These are phyloP conservation scores for Suillus spraguei DNA, from an alignment of 768 basidiomycete species.

Conservation along the genomic window DNA sequence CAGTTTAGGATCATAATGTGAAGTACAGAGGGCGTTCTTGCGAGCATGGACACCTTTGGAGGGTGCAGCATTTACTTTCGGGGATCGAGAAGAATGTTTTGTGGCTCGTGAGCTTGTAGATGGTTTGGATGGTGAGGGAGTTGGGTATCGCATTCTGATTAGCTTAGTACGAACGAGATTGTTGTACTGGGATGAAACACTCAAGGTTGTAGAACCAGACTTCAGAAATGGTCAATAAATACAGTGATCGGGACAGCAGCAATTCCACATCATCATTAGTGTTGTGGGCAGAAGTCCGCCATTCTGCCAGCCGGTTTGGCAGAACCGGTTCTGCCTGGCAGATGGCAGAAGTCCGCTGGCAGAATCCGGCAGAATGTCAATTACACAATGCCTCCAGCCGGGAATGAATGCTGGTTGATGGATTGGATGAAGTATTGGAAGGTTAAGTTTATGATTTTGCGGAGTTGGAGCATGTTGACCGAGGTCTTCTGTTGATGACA, in stretches of 20 bases:
- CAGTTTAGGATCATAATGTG: neutral
- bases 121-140: slow-evolving; percentile 12
- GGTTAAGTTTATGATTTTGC: no score
- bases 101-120: slow-evolving; percentile 10
- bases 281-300: neutral
- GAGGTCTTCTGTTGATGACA: no score
- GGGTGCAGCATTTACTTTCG: neutral
- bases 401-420: no score
- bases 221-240: neutral
- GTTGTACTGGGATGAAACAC: neutral
- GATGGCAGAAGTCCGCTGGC: no score
- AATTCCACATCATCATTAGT: neutral
- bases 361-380: no score
- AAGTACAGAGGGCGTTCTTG: slow-evolving; percentile 10
- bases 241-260: neutral
- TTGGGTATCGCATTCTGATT: slow-evolving; percentile 7
- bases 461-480: no score
- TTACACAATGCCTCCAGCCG: no score
- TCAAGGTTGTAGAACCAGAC: neutral
- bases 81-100: slow-evolving; percentile 21
- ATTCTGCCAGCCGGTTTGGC: no score
- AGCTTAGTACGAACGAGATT: neutral
- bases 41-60: slow-evolving; percentile 15
- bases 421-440: no score
- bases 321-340: no score